Base-by-base conservation (phyloP, 192 early-diverging fungal genomes). In the Backusella luteola region DNA sequence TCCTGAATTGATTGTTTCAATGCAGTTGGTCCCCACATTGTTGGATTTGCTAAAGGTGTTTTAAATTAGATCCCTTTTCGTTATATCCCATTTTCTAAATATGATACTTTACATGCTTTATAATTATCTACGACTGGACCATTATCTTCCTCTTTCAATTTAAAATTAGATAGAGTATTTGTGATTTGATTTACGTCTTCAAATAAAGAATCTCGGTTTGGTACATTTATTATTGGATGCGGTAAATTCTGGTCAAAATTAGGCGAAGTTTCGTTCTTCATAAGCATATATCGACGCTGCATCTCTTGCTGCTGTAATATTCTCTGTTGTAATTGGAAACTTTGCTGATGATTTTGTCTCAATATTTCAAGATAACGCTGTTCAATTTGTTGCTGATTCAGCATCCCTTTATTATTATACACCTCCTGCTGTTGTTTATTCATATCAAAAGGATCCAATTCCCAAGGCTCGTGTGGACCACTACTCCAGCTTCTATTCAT, bases 351-450 rank as follows among this genome's bases (percentile, higher is more conserved):
- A n/a, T 81, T 73, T 67, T 81, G 80, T 53, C 80, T 80, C 69
- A 85, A 21, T 21, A 87, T 79, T 3, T 71, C 66, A 14, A 73
- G 49, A 36, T 84, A 75, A 21, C 78, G 76, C 39, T 80, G 69
- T n/a, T 88, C 85, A n/a, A 85, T 63, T 42, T 88, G 63, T 39
- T 66, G 68, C 12, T 63, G 49, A 34, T 52, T 75, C 32, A 75
- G 15, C 0, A 29, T 32, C 19, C 23, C 21, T 29, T 69, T 41
- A 17, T 75, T 21, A 34, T 68, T 5, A 35, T 63, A 67, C 41
- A 67, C 0, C 74, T 23, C n/a, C 36, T 56, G 46, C 9, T 26
- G 71, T 29, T 56, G 66, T 52, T n/a, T 49, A 49, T 49, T 49
- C 17, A 21, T 19, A n/a, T 49, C 46, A 49, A 49, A 49, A 49